Evolutionary conservation across 2,329 filamentous ascomycete genomes (phyloP), one percentile per base, ranked within the genome.

Genomic region (Pseudonectria buxi): DNA sequence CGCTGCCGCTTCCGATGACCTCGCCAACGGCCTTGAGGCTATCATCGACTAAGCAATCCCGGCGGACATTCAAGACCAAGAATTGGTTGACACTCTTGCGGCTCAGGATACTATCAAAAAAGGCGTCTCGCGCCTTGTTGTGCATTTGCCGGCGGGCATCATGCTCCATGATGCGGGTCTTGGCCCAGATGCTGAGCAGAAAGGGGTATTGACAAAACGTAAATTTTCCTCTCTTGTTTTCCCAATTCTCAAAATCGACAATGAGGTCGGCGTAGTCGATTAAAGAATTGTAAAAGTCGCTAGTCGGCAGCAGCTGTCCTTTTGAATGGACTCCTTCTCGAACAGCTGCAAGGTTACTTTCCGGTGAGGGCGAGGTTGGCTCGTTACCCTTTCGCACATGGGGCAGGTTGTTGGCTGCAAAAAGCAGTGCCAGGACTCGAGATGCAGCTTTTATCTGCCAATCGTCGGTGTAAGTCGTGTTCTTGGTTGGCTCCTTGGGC

Each of bases 131-230:
- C 9, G 88, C 88, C 57, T 87, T 90, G 44, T 78, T 79, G 53
- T 87, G 81, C 88, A 95, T 95, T 59, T 95, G 87, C 7, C 88
- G 76, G 43, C 81, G 78, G 7, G 87, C 86, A 59, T 95, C 89
- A 51, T 94, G 77, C 54, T 95, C 87, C 50, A 95, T 69, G 30
- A 95, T 90, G 45, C 83, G 83, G 39, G 92, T 94, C 61, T 95
- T 95, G 18, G 88, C 83, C 68, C 86, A 89, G 45, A 95, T 88
- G 43, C 87, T 94, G 27, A 95, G 69, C 47, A 95, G 81, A 52
- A 95, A 94, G 0, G 89, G 87, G 51, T 94, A 94, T 55, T 94
- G 86, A 55, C 88, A 95, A 54, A 95, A 94, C 0, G 85, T 76
- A 55, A 95, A 95, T 46, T 79, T 86, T 14, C 73, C 72, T 33